phyloP scores from a whole-genome alignment of 2,329 filamentous ascomycete genomes.

The Aspergillus sp. region DNA sequence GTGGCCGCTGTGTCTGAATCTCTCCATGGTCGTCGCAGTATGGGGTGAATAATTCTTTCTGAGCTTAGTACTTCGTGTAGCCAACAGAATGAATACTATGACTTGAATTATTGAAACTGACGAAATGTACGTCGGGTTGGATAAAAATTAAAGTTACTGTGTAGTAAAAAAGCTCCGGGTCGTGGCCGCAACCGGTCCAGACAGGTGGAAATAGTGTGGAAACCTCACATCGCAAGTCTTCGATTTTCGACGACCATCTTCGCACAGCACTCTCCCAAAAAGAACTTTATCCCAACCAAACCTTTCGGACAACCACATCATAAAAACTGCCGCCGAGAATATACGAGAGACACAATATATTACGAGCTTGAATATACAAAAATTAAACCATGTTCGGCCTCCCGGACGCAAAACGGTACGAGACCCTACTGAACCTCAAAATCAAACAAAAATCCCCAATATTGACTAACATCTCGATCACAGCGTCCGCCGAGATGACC shows the following conservation, averaged over 20 bases:
- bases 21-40: neutral
- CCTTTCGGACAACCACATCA: neutral
- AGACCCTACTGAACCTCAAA: neutral
- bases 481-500: constrained; percentile 39
- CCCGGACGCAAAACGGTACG: constrained; percentile 37
- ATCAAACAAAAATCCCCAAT: no score
- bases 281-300: neutral
- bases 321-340: no score
- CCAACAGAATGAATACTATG: neutral
- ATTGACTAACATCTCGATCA: neutral
- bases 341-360: no score
- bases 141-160: neutral
- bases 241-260: constrained; percentile 1
- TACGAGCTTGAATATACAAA: neutral
- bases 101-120: neutral
- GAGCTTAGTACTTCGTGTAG: neutral
- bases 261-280: neutral
- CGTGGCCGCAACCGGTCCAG: constrained; percentile 13
- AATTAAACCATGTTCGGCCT: constrained; percentile 35
- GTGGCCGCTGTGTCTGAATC: constrained; percentile 20
- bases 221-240: neutral
- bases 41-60: neutral
- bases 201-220: neutral
- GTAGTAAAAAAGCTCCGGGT: constrained; percentile 7
- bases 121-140: neutral